phyloP scores from a whole-genome alignment of 305 asterid species.

The Fraxinus dipetala region DNA sequence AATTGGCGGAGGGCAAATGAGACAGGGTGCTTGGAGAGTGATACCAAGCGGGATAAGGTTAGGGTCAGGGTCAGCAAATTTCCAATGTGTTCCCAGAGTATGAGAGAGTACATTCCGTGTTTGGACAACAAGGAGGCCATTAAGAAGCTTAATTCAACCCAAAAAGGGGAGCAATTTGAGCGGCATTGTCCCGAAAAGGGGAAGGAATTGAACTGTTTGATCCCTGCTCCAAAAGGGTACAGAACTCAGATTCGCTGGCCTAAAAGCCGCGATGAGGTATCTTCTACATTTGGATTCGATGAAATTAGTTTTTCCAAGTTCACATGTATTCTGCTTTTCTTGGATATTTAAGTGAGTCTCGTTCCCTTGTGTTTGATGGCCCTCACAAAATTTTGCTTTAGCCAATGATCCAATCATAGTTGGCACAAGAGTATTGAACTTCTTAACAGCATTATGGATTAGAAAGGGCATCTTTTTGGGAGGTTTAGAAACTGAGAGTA shows the following conservation, averaged over 20 bases:
- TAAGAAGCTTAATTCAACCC: slow-evolving; percentile 50
- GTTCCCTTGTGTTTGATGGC: background rate
- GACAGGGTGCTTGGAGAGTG: slow-evolving; percentile 41
- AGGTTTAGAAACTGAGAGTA: background rate
- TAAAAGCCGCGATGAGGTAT: slow-evolving; percentile 82
- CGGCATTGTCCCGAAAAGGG: slow-evolving; percentile 81
- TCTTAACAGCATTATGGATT: background rate
- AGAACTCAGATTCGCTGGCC: slow-evolving; percentile 80
- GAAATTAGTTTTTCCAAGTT: background rate
- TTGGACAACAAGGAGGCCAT: slow-evolving; percentile 77
- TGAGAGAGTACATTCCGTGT: slow-evolving; percentile 87
- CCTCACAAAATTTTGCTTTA: background rate
- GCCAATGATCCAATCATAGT: background rate
- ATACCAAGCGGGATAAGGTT: slow-evolving; percentile 29
- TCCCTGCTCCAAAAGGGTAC: slow-evolving; percentile 85
- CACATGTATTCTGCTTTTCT: background rate
- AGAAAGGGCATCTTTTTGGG: background rate
- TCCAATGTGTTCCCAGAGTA: slow-evolving; percentile 48
- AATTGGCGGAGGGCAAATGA: slow-evolving; percentile 50
- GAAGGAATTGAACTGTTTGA: slow-evolving; percentile 62
- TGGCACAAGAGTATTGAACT: background rate
- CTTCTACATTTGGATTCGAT: background rate
- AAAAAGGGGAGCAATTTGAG: slow-evolving; percentile 74
- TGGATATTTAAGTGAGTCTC: background rate
- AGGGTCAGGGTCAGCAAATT: slow-evolving; percentile 57